Evolutionary conservation across 2,329 filamentous ascomycete species (phyloP).

Genomic region (Pseudonectria foliicola): DNA sequence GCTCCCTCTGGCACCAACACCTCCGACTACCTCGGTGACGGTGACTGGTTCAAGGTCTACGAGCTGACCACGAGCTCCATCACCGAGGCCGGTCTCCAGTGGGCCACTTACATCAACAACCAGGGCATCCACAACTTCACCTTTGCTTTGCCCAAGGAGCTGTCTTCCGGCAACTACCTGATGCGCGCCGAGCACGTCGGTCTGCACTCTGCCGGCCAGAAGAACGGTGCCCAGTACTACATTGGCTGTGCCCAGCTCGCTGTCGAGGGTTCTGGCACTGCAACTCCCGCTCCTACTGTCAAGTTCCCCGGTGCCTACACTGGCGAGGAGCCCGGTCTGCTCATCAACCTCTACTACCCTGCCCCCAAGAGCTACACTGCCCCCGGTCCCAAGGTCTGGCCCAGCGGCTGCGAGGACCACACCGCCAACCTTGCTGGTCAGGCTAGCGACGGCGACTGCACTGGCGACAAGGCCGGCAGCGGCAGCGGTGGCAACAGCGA

Average conservation of each 20-base stretch:
- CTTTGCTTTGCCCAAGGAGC: constrained; percentile 22
- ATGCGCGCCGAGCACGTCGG: constrained; percentile 31
- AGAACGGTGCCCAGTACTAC: constrained; percentile 31
- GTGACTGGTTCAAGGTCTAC: constrained; percentile 33
- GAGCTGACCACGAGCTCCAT: constrained; percentile 24
- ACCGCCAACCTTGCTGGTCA: constrained; percentile 29
- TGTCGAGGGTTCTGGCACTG: constrained; percentile 25
- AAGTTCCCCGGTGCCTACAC: constrained; percentile 27
- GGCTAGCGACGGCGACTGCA: constrained; percentile 30
- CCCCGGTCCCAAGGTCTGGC: constrained; percentile 28
- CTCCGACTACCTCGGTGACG: constrained; percentile 26
- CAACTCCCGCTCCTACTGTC: constrained; percentile 21
- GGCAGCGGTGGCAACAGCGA: constrained; percentile 18
- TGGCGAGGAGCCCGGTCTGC: constrained; percentile 26
- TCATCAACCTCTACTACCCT: constrained; percentile 31
- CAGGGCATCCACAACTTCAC: constrained; percentile 28
- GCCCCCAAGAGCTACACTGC: constrained; percentile 25
- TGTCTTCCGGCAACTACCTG: constrained; percentile 26
- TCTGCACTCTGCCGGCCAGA: constrained; percentile 25
- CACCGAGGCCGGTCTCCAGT: constrained; percentile 23
- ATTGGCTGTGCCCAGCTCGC: constrained; percentile 29
- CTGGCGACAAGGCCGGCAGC: constrained; percentile 21
- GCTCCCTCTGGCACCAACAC: constrained; percentile 22
- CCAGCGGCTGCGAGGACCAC: constrained; percentile 29
- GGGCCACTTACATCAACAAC: constrained; percentile 25